phyloP scores from a whole-genome alignment of 257 asterid species.

The Jaltomata sinuosa region DNA sequence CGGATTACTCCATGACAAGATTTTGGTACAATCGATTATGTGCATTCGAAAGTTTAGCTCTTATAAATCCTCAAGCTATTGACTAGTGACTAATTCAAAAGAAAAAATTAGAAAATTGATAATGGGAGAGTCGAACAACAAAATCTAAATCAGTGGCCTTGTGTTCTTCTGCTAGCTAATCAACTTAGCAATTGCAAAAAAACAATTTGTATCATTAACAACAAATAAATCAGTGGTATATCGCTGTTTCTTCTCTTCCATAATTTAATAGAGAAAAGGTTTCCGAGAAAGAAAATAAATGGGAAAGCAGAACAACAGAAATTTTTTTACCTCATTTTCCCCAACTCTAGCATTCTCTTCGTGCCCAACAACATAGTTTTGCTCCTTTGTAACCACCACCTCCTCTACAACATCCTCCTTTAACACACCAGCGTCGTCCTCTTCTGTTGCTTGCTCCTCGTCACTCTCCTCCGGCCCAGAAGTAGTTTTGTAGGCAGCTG shows the following conservation, averaged over 20 bases:
- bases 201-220: neutral
- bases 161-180: neutral
- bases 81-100: neutral
- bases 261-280: neutral
- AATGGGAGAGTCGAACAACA: neutral
- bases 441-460: neutral
- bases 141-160: neutral
- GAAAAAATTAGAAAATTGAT: neutral
- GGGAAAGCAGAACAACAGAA: neutral
- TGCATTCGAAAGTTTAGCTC: neutral
- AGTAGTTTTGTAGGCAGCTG: neutral
- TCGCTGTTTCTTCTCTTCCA: neutral
- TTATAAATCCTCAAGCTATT: neutral
- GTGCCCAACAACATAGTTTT: neutral
- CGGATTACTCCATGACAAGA: neutral
- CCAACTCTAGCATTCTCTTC: neutral
- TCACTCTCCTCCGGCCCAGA: neutral
- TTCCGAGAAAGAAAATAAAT: neutral
- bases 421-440: too few species aligned
- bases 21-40: neutral
- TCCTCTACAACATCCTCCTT: neutral
- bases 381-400: neutral
- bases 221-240: neutral
- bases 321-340: neutral
- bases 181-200: neutral